These are phyloP conservation scores for Filobasidium wieringae DNA, from an alignment of 768 basidiomycete species.

Conservation along the genomic window DNA sequence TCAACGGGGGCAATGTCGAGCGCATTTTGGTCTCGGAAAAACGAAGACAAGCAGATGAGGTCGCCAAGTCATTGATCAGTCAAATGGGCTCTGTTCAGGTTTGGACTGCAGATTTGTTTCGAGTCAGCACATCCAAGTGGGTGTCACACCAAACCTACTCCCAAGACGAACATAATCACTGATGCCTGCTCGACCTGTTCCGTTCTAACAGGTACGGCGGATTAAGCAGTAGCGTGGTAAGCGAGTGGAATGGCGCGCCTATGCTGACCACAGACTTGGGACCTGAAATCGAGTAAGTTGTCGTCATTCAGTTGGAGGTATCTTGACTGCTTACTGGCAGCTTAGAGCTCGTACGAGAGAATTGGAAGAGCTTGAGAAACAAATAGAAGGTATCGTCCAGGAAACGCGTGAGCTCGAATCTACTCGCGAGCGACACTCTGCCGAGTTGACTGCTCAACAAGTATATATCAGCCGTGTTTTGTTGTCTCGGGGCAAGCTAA, in stretches of 20 bases:
- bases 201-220: constrained; percentile 52
- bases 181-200: not conserved
- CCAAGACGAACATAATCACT: not conserved
- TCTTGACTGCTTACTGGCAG: not conserved
- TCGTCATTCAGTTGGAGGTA: too few species aligned
- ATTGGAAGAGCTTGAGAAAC: not conserved
- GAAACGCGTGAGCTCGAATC: not conserved
- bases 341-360: not conserved
- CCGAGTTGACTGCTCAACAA: not conserved
- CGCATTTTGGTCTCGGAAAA: constrained; percentile 52
- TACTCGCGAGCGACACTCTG: not conserved
- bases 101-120: constrained; percentile 20
- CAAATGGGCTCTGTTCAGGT: constrained; percentile 2
- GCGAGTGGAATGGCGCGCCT: constrained; percentile 14
- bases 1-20: constrained; percentile 66
- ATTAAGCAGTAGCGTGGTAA: not conserved
- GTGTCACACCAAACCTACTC: not conserved
- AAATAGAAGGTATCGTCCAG: not conserved
- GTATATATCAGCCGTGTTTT: not conserved
- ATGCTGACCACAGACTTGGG: constrained; percentile 19
- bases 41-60: constrained; percentile 54
- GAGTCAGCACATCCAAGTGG: constrained; percentile 6
- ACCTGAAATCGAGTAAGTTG: constrained; percentile 7
- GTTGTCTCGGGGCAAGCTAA: not conserved
- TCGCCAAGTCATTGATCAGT: constrained; percentile 22